These are phyloP conservation scores for Naganishia friedmannii DNA, from an alignment of 768 basidiomycete genomes.

Conservation along the genomic window DNA sequence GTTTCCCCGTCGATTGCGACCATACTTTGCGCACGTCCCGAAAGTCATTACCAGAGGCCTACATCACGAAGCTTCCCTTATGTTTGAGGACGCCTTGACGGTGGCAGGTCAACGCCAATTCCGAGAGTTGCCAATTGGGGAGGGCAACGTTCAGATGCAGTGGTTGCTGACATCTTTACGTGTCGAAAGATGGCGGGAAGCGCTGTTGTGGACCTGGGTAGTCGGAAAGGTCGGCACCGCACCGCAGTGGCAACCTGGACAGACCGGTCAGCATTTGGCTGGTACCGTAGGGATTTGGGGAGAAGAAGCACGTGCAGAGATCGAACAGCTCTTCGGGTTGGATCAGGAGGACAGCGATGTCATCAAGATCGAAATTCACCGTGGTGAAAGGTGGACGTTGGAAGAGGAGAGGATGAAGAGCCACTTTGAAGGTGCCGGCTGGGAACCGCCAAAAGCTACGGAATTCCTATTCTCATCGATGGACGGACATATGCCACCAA, in stretches of 20 bases:
- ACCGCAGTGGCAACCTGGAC: slow-evolving; percentile 27
- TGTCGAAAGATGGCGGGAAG: slow-evolving; percentile 50
- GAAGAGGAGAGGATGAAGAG: slow-evolving; percentile 38
- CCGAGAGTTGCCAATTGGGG: slow-evolving; percentile 41
- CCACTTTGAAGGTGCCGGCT: slow-evolving; percentile 37
- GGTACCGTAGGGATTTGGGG: slow-evolving; percentile 35
- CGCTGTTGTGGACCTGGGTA: slow-evolving; percentile 49
- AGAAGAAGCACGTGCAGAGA: slow-evolving; percentile 35
- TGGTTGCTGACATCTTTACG: slow-evolving; percentile 43
- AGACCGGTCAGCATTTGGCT: slow-evolving; percentile 16
- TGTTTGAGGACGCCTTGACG: slow-evolving; percentile 44
- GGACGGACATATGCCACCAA: slow-evolving; percentile 48
- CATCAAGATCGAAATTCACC: slow-evolving; percentile 39
- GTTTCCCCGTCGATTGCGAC: slow-evolving; percentile 44
- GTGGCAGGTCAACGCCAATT: slow-evolving; percentile 41
- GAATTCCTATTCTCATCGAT: slow-evolving; percentile 47
- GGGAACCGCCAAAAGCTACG: slow-evolving; percentile 45
- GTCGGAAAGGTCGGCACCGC: slow-evolving; percentile 42
- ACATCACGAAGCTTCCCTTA: slow-evolving; percentile 47
- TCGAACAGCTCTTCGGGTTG: slow-evolving; percentile 42
- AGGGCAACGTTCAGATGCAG: slow-evolving; percentile 48
- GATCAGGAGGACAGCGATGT: slow-evolving; percentile 38
- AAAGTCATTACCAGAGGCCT: slow-evolving; percentile 47
- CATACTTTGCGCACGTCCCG: slow-evolving; percentile 48
- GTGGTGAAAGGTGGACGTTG: slow-evolving; percentile 44